Percentiles rank a stretch among this genome's conserved stretches.
These are phyloP conservation scores for Crithidia acanthocephali DNA, from an alignment of 208 protist species.

Conservation along the genomic window DNA sequence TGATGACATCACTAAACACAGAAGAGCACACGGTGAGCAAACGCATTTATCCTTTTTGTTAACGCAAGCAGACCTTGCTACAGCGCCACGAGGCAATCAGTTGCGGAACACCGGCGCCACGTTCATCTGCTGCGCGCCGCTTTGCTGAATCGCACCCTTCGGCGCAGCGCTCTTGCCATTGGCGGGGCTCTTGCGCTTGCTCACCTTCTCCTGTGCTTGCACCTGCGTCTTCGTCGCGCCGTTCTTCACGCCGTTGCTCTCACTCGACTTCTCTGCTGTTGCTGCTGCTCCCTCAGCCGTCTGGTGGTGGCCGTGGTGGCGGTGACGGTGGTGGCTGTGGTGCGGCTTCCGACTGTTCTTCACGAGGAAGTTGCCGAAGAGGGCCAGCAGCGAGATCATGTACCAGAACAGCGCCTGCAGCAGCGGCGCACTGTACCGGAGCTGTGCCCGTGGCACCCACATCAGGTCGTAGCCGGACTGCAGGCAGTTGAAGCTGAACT, in stretches of 20 bases:
- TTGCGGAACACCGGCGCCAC: background rate
- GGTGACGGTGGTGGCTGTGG: conserved; percentile 7
- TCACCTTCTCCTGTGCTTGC: conserved; percentile 8
- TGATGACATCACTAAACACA: no score
- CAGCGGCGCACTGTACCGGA: conserved; percentile 57
- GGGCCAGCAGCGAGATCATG: conserved; percentile 74
- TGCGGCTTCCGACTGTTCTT: conserved; percentile 40
- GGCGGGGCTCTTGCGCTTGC: background rate
- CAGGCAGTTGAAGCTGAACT: conserved; percentile 74
- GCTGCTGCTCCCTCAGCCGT: no score
- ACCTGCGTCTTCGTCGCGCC: conserved; percentile 17
- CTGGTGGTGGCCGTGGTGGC: background rate
- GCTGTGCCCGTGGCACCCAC: conserved; percentile 44
- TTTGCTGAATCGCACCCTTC: background rate
- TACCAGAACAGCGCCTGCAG: conserved; percentile 75
- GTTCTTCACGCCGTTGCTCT: conserved; percentile 5
- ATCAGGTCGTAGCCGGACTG: conserved; percentile 76
- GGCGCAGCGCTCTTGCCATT: background rate
- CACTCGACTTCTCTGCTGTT: background rate
- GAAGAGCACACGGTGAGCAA: no score
- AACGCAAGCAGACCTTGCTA: no score
- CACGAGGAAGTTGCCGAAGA: conserved; percentile 80
- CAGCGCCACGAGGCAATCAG: background rate
- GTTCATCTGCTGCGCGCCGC: conserved; percentile 11
- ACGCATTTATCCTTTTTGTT: no score